Evolutionary conservation across 2,329 filamentous ascomycete species (phyloP), one percentile per base, ranked within the genome.

Genomic region (Fusarium setosum): DNA sequence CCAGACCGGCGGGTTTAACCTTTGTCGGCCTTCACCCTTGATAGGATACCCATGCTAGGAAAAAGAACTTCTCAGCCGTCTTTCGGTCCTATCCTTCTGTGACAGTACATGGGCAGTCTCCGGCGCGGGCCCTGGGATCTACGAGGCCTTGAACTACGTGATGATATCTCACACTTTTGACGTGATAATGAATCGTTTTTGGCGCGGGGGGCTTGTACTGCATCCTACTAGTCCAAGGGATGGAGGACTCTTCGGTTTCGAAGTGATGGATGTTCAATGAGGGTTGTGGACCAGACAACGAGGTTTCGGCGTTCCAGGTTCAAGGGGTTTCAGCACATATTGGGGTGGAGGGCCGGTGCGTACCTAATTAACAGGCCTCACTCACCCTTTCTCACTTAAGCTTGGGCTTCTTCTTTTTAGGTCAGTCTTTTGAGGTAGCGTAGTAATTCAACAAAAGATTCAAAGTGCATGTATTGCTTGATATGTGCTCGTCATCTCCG

Each of bases 301-400:
- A 65, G 65, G 61, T 62, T 71, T 69, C 54, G 70, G 72, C 72
- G 70, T 72, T 74, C 53, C 48, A 45, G 62, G 69, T 61, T 61
- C 53, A 57, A 59, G 45, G 52, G 54, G 44, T 56, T 67, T 59
- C 65, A 54, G 49, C 32, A 55, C 66, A 53, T 56, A 65, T 61
- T 62, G 61, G 64, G 58, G 63, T 38, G 56, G 64, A 65, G 56
- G 65, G 63, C 59, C 54, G 56, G 56, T 58, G 42, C 50, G 59
- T 63, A 69, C 70, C 56, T 67, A 67, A 68, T 68, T 49, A 63
- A 49, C 53, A 59, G 60, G n/a, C n/a, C 55, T 57, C 35, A 61
- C 69, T 38, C 59, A 41, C 47, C 29, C 49, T 59, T 61, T 62
- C 58, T 60, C 49, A 42, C 55, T 52, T 56, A 59, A 61, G 54